Conservation (phyloP, 129 eudicot genomes). For the Saposhnikovia divaricata region DNA sequence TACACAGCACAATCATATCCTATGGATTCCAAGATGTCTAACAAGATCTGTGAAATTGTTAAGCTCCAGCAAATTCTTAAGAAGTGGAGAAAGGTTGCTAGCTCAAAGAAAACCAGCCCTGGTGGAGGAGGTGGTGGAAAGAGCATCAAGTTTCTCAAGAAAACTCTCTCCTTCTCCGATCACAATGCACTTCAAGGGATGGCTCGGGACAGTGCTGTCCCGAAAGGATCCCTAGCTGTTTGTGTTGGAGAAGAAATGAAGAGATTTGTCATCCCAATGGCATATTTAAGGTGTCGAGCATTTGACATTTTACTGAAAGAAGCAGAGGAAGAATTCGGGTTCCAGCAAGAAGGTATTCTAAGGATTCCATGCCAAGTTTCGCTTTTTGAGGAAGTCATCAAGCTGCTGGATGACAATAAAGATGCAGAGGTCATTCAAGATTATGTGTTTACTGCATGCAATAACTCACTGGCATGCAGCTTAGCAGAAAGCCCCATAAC, state of each 20-base stretch:
- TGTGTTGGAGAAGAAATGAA: constrained; percentile 58
- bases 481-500: constrained; percentile 10
- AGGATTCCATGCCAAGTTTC: constrained; percentile 74
- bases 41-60: constrained; percentile 87
- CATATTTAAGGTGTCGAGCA: constrained; percentile 60
- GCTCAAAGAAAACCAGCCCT: constrained; percentile 14
- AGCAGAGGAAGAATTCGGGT: constrained; percentile 95
- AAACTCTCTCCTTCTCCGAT: constrained; percentile 78
- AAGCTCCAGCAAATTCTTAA: constrained; percentile 89
- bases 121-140: constrained; percentile 14
- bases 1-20: neutral
- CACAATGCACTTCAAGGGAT: constrained; percentile 13
- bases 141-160: constrained; percentile 75
- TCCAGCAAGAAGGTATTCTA: constrained; percentile 85
- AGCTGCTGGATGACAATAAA: constrained; percentile 23
- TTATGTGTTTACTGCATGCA: constrained; percentile 8
- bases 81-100: constrained; percentile 83
- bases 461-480: neutral
- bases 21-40: constrained; percentile 58
- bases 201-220: constrained; percentile 22
- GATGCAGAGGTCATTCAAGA: constrained; percentile 8
- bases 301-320: constrained; percentile 61
- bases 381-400: constrained; percentile 55
- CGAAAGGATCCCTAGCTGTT: constrained; percentile 79
- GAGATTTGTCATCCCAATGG: constrained; percentile 84